Evolutionary conservation across 306 rosid species (phyloP).

Genomic region (Aeschynomene evenia): DNA sequence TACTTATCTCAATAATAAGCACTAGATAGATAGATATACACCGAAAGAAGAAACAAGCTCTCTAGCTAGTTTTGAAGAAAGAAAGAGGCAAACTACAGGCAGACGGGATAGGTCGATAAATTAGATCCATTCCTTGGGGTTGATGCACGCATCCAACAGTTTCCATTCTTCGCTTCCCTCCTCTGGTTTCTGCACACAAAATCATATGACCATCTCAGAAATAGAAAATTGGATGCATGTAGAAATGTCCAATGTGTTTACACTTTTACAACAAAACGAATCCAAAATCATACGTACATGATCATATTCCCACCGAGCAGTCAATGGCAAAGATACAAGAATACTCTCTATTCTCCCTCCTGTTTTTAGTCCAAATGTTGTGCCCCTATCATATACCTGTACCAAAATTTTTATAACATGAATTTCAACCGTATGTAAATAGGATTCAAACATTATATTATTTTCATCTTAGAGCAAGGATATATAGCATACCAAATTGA

Average conservation of each 20-base stretch:
- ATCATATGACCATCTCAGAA: constrained; percentile 15
- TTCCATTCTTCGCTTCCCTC: constrained; percentile 99
- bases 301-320: constrained; percentile 96
- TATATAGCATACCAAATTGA: constrained; percentile 74
- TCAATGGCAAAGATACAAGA: constrained; percentile 94
- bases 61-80: neutral
- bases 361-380: constrained; percentile 96
- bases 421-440: constrained; percentile 8
- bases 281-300: constrained; percentile 53
- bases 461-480: neutral
- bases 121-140: constrained; percentile 91
- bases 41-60: constrained; percentile 21
- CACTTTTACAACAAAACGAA: constrained; percentile 12
- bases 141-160: constrained; percentile 89
- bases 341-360: constrained; percentile 99
- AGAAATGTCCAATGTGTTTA: constrained; percentile 2
- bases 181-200: constrained; percentile 77
- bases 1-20: constrained; percentile 1
- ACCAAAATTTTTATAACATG: neutral
- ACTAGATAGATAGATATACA: constrained; percentile 36
- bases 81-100: neutral
- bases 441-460: neutral
- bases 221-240: neutral
- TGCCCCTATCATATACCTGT: constrained; percentile 96
- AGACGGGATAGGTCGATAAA: constrained; percentile 4